Base-by-base conservation (phyloP, 331 rosid species). In the Rosa hybrid region DNA sequence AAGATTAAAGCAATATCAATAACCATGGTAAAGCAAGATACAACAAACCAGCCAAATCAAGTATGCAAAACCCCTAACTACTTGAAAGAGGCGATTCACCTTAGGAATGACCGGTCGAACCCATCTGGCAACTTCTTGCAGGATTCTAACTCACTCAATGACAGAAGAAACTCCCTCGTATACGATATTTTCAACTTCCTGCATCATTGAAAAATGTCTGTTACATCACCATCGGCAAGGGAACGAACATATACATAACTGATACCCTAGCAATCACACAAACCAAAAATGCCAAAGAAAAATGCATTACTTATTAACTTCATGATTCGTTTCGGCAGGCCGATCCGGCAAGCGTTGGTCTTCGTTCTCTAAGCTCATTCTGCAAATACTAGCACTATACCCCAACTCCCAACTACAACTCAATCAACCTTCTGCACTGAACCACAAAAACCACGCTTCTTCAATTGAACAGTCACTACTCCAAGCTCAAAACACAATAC, bases 61-160 rank as follows among this genome's bases (percentile, higher is more conserved):
- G 38, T 5, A 39, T 74, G 18, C 3, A 39, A 7, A 39, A 51
- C 20, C 63, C 23, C 65, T 62, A 1, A 13, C 50, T 63, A 59
- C 12, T 68, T 57, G 23, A 42, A 41, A 72, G 20, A 72, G 77
- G 72, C 78, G 59, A 48, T 85, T 83, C 83, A 96, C 99, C 97
- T 88, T 23, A 90, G 14, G 83, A 93, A 79, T 69, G 97, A 89
- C 83, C 34, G 94, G 78, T 96, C 94, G 82, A 93, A 86, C 71
- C 91, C 92, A 75, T 87, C 84, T 7, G 99, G 97, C 53, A 96
- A 76, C 83, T 88, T 89, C 81, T 87, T 83, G 92, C 99, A 93
- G 39, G 63, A 57, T 76, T 93, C 98, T 88, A 91, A 89, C 68
- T 86, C 91, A 60, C 94, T 88, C 13, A 96, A 54, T 2, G 99